Evolutionary conservation across 345 rosid genomes (phyloP), one percentile per base, ranked within the genome.

Genomic region (Citrus inodora): DNA sequence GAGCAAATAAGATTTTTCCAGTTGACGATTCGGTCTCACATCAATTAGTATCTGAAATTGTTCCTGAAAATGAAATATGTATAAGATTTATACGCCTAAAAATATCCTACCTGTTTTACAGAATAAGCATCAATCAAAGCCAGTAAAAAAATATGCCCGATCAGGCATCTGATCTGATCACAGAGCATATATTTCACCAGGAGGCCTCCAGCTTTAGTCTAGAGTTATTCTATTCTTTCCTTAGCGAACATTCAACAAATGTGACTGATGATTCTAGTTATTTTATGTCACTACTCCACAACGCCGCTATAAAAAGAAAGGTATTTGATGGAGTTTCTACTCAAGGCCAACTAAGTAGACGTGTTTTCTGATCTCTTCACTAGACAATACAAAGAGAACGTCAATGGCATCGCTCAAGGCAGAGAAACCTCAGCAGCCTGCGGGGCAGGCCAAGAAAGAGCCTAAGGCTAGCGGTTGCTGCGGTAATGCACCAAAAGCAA

Each of bases 351-450:
- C 69, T 46, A 76, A n/a, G 42, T 37, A 37, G 30, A 19, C 70
- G 17, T 42, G 13, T 62, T 67, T 71, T 40, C 60, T 40, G 13
- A 60, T 65, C 53, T 53, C 33, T 42, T 25, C 25, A 27, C 2
- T 27, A 35, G 42, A 65, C 67, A 19, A 25, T 0, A 72, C 13
- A 24, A 14, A 19, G 3, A 61, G 24, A 27, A 24, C 67, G 28
- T 14, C 22, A 55, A 85, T 90, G 93, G 87, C 93, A 78, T 90
- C 92, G 62, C 10, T 82, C 70, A 88, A 88, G 79, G 80, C 86
- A 66, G 90, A 79, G 76, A 90, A 90, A 82, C 88, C 91, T 64
- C 85, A 81, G 24, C 2, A 53, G 65, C 55, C 81, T 6, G 28
- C 79, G 30, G 80, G 37, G 42, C 86, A 80, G 80, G 32, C 65